phyloP scores from a whole-genome alignment of 1,139 yeast genomes.

The Lodderomyces orthopsilosis region DNA sequence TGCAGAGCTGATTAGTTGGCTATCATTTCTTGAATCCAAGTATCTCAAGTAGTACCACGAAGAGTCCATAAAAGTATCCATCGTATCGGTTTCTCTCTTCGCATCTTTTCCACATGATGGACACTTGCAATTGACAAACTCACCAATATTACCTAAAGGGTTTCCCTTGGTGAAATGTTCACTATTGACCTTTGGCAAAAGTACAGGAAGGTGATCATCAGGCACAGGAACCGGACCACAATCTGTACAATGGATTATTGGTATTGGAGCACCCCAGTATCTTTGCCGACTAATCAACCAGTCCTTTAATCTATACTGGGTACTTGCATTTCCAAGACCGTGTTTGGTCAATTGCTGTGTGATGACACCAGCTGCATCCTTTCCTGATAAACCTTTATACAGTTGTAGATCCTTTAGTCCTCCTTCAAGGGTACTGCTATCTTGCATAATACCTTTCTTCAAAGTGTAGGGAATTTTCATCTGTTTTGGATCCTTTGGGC shows the following conservation, averaged over 20 bases:
- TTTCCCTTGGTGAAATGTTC: conserved; percentile 55
- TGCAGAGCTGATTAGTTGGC: conserved; percentile 49
- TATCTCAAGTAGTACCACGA: conserved; percentile 94
- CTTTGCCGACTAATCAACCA: conserved; percentile 95
- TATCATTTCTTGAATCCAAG: conserved; percentile 64
- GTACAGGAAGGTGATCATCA: conserved; percentile 77
- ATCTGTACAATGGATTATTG: conserved; percentile 76
- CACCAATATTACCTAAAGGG: conserved; percentile 65
- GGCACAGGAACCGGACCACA: conserved; percentile 95
- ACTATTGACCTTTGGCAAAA: conserved; percentile 57
- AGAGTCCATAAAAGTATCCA: conserved; percentile 98
- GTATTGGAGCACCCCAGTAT: conserved; percentile 99
- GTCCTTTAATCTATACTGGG: conserved; percentile 71
- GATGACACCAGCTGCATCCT: conserved; percentile 53
- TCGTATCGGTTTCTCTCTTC: conserved; percentile 89
- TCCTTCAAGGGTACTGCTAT: conserved; percentile 20
- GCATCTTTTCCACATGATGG: conserved; percentile 75
- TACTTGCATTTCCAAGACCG: conserved; percentile 45
- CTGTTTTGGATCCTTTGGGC: conserved; percentile 25
- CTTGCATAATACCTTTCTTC: conserved; percentile 54
- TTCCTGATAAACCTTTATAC: conserved; percentile 47
- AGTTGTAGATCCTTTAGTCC: conserved; percentile 42
- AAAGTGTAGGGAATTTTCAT: conserved; percentile 42
- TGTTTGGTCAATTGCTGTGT: conserved; percentile 36
- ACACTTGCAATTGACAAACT: conserved; percentile 73